Percentiles rank a stretch among this genome's conserved stretches.
Evolutionary conservation across 352 stramenopile species (phyloP).

Genomic region (Phytophthora hibernalis): DNA sequence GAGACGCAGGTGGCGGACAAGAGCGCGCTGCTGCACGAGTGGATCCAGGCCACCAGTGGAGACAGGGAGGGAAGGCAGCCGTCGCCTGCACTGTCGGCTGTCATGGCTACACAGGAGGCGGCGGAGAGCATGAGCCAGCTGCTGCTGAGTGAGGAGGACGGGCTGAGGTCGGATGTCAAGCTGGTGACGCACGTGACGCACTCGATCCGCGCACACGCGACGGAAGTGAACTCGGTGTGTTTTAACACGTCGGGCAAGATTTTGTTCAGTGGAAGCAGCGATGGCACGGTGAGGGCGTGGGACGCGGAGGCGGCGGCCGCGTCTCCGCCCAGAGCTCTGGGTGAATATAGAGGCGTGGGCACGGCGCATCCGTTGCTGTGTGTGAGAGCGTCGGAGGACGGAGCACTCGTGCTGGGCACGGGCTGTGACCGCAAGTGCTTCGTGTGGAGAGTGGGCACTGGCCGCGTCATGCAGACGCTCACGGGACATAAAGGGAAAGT

Average conservation of each 20-base stretch:
- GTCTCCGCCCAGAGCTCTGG: slow-evolving; percentile 43
- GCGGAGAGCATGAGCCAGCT: slow-evolving; percentile 58
- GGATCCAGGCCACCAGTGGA: slow-evolving; percentile 55
- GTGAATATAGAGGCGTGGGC: slow-evolving; percentile 80
- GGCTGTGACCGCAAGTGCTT: slow-evolving; percentile 88
- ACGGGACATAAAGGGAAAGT: slow-evolving; percentile 89
- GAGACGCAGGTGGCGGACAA: slow-evolving; percentile 69
- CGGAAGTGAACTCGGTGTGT: slow-evolving; percentile 85
- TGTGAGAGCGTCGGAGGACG: slow-evolving; percentile 80
- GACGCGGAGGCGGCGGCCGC: slow-evolving; percentile 53
- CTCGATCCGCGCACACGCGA: slow-evolving; percentile 79
- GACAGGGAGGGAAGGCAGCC: slow-evolving; percentile 8
- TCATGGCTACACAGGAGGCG: slow-evolving; percentile 51
- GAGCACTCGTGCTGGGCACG: slow-evolving; percentile 77
- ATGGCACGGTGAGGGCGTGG: slow-evolving; percentile 85
- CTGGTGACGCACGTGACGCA: slow-evolving; percentile 55
- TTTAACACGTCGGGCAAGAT: slow-evolving; percentile 88
- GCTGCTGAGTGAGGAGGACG: slow-evolving; percentile 34
- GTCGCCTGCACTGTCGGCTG: slow-evolving; percentile 22
- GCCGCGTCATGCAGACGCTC: slow-evolving; percentile 84
- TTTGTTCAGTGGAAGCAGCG: slow-evolving; percentile 83
- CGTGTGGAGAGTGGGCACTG: slow-evolving; percentile 83
- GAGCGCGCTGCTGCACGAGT: slow-evolving; percentile 67
- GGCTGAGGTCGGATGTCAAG: slow-evolving; percentile 14
- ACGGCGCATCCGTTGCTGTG: slow-evolving; percentile 86